Evolutionary conservation across 2,329 filamentous ascomycete genomes (phyloP), one percentile per base, ranked within the genome.

Genomic region (Bipolaris zeicola): DNA sequence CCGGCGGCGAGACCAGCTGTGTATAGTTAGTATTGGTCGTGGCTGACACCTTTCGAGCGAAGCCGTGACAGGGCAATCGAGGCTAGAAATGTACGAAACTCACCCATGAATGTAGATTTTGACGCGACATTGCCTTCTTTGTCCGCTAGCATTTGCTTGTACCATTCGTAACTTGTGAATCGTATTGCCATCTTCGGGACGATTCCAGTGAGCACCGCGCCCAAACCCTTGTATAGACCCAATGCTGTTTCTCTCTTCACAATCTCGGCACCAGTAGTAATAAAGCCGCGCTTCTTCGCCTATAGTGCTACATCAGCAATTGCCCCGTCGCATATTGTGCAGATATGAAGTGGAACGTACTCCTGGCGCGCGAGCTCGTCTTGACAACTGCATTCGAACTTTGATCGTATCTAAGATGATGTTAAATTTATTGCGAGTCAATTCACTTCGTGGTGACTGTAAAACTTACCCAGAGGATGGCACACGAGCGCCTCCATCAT

Each of bases 101-200:
- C 79, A 88, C 86, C 85, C 45, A 89, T 66, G 75, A 91, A 91
- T 16, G 92, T 97, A 22, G 85, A 85, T 65, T 84, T 83, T 45
- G 90, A 89, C 28, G 85, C 87, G 45, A 96, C 84, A 28, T 76
- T 71, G 41, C 91, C 90, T 2, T 86, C 72, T 63, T 85, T 79
- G 76, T 91, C 83, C 41, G 91, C 87, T 22, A 97, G 82, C 60
- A 89, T 60, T 74, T 92, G 87, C 85, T 98, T 98, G 80, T 98
- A 99, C 75, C 86, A 87, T 78, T 98, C 95, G 78, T 98, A 99
- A 52, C 91, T 96, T 45, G 94, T 96, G 80, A 99, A 99, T 37
- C 95, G 91, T 76, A 98, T 99, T 60, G 95, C 95, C 95, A 99
- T 99, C 80, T 99, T 99, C 52, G 95, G 95, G 20, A 99, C 87